Evolutionary conservation across 2,329 filamentous ascomycete species (phyloP).

Genomic region (Hirsutella rhossiliensis): DNA sequence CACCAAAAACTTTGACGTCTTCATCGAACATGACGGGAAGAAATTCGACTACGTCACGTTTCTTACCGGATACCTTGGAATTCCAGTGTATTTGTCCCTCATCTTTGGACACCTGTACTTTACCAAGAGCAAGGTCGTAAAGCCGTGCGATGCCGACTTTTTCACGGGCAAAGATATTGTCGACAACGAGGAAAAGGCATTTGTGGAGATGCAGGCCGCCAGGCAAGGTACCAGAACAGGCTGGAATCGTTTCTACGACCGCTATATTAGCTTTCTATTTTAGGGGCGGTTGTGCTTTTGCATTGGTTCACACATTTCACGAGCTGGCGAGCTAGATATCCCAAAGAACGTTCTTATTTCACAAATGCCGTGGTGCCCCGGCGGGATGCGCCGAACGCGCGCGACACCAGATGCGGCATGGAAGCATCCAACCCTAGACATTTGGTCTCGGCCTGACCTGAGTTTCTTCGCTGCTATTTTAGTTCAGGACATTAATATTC

Average conservation of each 20-base stretch:
- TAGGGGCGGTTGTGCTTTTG: too few species aligned
- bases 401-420: too few species aligned
- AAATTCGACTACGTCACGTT: conserved; percentile 65
- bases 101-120: conserved; percentile 56
- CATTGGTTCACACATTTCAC: too few species aligned
- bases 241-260: conserved; percentile 22
- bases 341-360: too few species aligned
- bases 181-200: conserved; percentile 60
- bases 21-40: conserved; percentile 39
- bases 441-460: too few species aligned
- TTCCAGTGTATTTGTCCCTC: conserved; percentile 59
- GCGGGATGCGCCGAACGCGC: too few species aligned
- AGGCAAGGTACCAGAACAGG: conserved; percentile 14
- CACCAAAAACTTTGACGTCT: conserved; percentile 74
- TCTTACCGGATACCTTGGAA: conserved; percentile 65
- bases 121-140: conserved; percentile 41
- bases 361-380: too few species aligned
- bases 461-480: too few species aligned
- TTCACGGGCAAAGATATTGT: conserved; percentile 63
- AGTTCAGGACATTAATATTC: too few species aligned
- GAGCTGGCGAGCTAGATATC: too few species aligned
- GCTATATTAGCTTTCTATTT: conserved; percentile 25
- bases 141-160: conserved; percentile 51
- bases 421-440: too few species aligned
- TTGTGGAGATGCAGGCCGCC: conserved; percentile 33